A percentile compares a stretch with the other conserved stretches of the same genome.
phyloP scores from a whole-genome alignment of 129 eudicot species.

The Arctium minus region DNA sequence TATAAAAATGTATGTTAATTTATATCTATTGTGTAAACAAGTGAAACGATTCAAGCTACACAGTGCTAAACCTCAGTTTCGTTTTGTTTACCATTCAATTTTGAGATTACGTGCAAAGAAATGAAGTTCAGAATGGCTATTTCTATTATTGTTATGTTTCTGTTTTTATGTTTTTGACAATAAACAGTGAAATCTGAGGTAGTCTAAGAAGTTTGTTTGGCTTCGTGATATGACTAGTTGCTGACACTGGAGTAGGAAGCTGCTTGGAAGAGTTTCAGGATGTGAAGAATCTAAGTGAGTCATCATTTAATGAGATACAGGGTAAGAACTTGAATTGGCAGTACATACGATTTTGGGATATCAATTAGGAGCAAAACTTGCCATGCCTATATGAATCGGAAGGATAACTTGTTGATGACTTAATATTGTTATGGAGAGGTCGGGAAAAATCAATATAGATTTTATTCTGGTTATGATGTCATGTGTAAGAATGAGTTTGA shows the following conservation, averaged over 20 bases:
- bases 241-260: conserved; percentile 94
- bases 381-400: neutral
- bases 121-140: neutral
- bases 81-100: neutral
- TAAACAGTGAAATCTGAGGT: neutral
- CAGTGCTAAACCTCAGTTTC: neutral
- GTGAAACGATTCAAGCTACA: neutral
- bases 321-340: conserved; percentile 27
- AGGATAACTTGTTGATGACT: neutral
- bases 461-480: conserved; percentile 9
- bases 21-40: neutral
- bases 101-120: neutral
- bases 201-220: conserved; percentile 12
- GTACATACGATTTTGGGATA: neutral
- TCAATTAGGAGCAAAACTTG: neutral
- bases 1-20: neutral
- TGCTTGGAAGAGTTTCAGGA: conserved; percentile 70
- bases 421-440: conserved; percentile 5
- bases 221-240: conserved; percentile 50
- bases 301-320: conserved; percentile 34
- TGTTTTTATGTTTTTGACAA: neutral
- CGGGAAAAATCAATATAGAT: neutral
- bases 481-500: neutral
- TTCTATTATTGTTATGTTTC: neutral
- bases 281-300: conserved; percentile 35